A percentile compares a stretch with the other conserved stretches of the same genome.
Evolutionary conservation across 225 moss, liverwort and hornwort species (phyloP).

Genomic region (Marchantia paleacea): DNA sequence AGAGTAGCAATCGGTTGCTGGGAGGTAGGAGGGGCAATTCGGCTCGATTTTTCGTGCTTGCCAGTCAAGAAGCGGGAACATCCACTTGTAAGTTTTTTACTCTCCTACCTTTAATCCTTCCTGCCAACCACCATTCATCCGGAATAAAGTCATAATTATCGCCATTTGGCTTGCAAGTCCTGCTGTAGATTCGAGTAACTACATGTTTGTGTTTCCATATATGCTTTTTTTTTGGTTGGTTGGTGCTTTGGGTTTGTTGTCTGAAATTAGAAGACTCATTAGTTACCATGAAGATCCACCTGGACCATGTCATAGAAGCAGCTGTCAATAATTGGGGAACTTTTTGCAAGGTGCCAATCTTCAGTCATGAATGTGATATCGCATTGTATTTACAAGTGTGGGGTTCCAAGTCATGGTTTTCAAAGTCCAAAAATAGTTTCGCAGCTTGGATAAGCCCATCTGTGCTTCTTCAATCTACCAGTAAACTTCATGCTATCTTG

Average conservation of each 20-base stretch:
- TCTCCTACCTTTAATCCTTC: neutral
- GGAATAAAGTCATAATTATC: neutral
- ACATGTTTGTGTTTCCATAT: neutral
- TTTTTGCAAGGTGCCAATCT: too few species aligned
- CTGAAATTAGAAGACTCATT: too few species aligned
- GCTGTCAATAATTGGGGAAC: too few species aligned
- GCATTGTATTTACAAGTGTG: too few species aligned
- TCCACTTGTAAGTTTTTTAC: constrained; percentile 30
- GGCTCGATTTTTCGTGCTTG: constrained; percentile 11
- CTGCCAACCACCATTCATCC: neutral
- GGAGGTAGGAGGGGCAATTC: neutral
- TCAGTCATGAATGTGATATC: too few species aligned
- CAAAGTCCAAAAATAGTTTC: too few species aligned
- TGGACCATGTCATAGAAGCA: too few species aligned
- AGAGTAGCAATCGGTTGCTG: neutral
- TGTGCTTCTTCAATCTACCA: too few species aligned
- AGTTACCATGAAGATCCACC: too few species aligned
- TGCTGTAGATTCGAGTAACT: neutral
- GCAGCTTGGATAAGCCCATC: too few species aligned
- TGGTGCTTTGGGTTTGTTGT: neutral
- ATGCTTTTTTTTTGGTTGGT: neutral
- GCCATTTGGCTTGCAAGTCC: neutral
- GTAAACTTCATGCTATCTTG: too few species aligned
- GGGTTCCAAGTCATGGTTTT: too few species aligned
- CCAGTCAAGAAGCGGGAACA: constrained; percentile 36